Evolutionary conservation across 805 yeast genomes (phyloP).

Genomic region (Wickerhamomyces hampshirensis): DNA sequence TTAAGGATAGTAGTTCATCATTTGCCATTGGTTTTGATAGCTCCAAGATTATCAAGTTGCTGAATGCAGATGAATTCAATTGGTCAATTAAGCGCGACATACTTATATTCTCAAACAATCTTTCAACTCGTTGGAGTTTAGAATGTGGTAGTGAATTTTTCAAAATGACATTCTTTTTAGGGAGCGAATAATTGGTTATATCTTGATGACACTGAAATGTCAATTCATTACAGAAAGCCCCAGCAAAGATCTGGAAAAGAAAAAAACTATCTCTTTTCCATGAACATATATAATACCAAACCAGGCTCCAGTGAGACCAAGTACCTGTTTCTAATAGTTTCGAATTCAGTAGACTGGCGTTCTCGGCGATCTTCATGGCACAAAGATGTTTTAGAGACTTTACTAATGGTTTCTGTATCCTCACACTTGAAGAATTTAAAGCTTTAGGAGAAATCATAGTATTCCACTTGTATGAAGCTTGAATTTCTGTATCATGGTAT

Average conservation of each 20-base stretch:
- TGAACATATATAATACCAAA: slow-evolving; percentile 29
- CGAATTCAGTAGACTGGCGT: slow-evolving; percentile 16
- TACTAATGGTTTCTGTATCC: slow-evolving; percentile 2
- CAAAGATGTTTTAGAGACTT: slow-evolving; percentile 22
- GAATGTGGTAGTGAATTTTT: slow-evolving; percentile 20
- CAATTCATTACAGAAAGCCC: slow-evolving; percentile 17
- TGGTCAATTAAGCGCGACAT: slow-evolving; percentile 11
- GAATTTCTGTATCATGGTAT: slow-evolving; percentile 15
- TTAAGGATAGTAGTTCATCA: slow-evolving; percentile 15
- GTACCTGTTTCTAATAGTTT: slow-evolving; percentile 19
- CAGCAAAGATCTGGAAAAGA: slow-evolving; percentile 26
- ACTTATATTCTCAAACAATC: slow-evolving; percentile 25
- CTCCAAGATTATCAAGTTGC: slow-evolving; percentile 16
- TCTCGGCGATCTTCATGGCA: slow-evolving; percentile 24
- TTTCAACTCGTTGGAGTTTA: slow-evolving; percentile 30
- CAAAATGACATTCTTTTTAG: slow-evolving; percentile 10
- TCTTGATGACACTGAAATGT: slow-evolving; percentile 16
- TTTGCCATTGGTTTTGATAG: slow-evolving; percentile 12
- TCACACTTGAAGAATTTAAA: slow-evolving; percentile 7
- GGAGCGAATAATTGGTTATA: slow-evolving; percentile 6
- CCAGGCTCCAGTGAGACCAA: slow-evolving; percentile 27
- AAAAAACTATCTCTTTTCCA: slow-evolving; percentile 28
- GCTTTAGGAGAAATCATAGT: slow-evolving; percentile 7
- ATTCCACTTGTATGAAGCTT: slow-evolving; percentile 18
- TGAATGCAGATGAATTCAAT: slow-evolving; percentile 12